phyloP scores from a whole-genome alignment of 2,329 filamentous ascomycete genomes.

The Cordyceps fumosorosea region DNA sequence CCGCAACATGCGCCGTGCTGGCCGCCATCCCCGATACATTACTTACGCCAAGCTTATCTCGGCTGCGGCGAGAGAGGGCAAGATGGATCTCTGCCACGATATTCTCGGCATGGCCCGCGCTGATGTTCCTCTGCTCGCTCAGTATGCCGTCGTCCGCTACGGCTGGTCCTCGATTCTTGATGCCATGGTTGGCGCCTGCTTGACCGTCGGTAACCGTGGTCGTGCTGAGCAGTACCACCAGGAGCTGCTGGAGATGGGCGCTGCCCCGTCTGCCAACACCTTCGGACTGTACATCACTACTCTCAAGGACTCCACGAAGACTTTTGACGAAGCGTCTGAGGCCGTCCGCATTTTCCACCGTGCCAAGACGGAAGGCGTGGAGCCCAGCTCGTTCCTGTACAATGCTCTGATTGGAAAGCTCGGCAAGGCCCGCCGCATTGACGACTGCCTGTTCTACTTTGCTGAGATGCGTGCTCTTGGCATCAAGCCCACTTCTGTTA shows the following conservation, averaged over 20 bases:
- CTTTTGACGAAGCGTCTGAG: conserved; percentile 94
- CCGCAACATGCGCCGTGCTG: conserved; percentile 86
- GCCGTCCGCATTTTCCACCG: conserved; percentile 96
- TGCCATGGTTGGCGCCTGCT: conserved; percentile 88
- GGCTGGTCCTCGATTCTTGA: conserved; percentile 96
- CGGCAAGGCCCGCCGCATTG: conserved; percentile 93
- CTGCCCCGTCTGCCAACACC: conserved; percentile 90
- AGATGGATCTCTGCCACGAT: conserved; percentile 75
- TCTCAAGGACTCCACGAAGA: conserved; percentile 93
- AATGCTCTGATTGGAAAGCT: conserved; percentile 98
- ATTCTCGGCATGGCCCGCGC: conserved; percentile 82
- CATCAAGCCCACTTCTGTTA: conserved; percentile 93
- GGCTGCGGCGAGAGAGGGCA: conserved; percentile 77
- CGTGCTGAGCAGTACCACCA: conserved; percentile 83
- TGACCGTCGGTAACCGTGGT: conserved; percentile 73
- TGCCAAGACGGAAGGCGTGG: conserved; percentile 86
- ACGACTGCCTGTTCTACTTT: conserved; percentile 97
- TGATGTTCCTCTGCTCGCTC: conserved; percentile 77
- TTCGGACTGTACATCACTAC: conserved; percentile 99
- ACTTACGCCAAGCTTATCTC: conserved; percentile 94
- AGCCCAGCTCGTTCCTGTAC: conserved; percentile 95
- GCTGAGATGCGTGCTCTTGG: conserved; percentile 91
- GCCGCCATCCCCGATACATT: conserved; percentile 89
- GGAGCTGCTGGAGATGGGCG: conserved; percentile 83
- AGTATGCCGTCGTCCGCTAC: conserved; percentile 83